Evolutionary conservation across 2,329 filamentous ascomycete species (phyloP), one percentile per base, ranked within the genome.

Genomic region (Thermoascus crustaceus): DNA sequence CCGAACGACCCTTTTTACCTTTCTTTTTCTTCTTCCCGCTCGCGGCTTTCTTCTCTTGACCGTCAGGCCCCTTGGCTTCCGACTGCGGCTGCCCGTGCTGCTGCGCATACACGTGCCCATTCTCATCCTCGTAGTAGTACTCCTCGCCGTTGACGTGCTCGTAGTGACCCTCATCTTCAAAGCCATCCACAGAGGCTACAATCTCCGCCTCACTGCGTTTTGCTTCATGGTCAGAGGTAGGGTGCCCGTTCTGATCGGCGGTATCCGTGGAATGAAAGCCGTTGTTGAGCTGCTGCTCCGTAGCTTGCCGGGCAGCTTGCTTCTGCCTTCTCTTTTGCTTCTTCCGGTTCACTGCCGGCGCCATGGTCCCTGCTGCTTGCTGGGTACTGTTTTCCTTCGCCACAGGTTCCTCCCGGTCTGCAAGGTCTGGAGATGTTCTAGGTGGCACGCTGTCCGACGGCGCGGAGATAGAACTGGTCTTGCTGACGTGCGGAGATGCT

Each of bases 251-350:
- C 14, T 60, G 57, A 43, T 60, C 56, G 19, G 45, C 40, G 10
- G 38, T 32, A 32, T 53, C 48, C 21, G 42, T 43, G 18, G 47
- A 41, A 20, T 40, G 35, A 35, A 54, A 48, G 24, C 50, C 48
- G 39, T 55, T 58, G 20, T 51, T 44, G 5, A 52, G 55, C 43
- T 67, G 63, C 46, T 67, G 67, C 20, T 71, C 71, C 29, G 72
- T 76, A 19, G 75, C 75, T 54, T 81, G 76, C 41, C 80, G 81
- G 20, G 85, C 82, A 21, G 82, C 83, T 63, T 76, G 71, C 60
- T 95, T 95, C 55, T 85, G 82, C 47, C 88, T 77, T 48, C 88
- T 78, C 71, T 94, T 95, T 61, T 91, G 84, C 70, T 95, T 96
- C 72, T 95, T 95, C 56, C 85, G 79, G 64, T 94, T 95, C 34